Conservation (phyloP, 192 early-diverging fungal genomes). For the Hyaloraphidium curvatum region DNA sequence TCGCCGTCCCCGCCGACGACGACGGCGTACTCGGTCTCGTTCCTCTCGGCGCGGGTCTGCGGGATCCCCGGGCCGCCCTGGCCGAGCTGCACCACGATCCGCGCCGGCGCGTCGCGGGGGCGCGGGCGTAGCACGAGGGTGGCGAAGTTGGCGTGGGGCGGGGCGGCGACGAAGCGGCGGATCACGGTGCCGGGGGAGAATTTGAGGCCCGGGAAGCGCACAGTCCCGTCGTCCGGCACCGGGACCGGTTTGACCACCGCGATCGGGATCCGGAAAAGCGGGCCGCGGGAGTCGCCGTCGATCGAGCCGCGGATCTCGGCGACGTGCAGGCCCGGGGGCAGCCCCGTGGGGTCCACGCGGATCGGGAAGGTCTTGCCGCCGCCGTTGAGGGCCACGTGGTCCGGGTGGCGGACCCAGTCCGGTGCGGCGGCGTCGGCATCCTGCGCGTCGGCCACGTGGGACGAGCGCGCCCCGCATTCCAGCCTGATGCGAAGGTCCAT, state of each 20-base stretch:
- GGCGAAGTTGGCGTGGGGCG: constrained; percentile 60
- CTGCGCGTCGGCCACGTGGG: too few relatives aligned
- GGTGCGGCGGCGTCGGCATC: too few relatives aligned
- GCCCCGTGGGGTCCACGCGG: constrained; percentile 57
- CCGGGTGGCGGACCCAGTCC: constrained; percentile 60
- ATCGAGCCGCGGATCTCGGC: constrained; percentile 53
- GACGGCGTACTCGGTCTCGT: constrained; percentile 35
- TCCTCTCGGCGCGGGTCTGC: constrained; percentile 36
- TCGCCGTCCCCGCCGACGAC: constrained; percentile 31
- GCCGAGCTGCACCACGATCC: constrained; percentile 45
- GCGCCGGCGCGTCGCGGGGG: constrained; percentile 28
- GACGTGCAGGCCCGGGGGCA: constrained; percentile 60
- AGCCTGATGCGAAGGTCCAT: constrained; percentile 64
- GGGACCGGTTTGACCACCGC: constrained; percentile 63
- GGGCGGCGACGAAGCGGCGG: constrained; percentile 66
- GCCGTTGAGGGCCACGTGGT: constrained; percentile 47
- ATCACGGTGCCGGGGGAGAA: constrained; percentile 60
- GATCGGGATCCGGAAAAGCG: constrained; percentile 70
- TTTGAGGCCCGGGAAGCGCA: constrained; percentile 31
- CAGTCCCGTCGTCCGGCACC: constrained; percentile 17
- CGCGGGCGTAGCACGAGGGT: constrained; percentile 15
- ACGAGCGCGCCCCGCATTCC: too few relatives aligned
- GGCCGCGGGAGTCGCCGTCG: too few relatives aligned
- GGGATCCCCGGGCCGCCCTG: constrained; percentile 41
- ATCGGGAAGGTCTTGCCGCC: constrained; percentile 39